Conservation (phyloP, 2,329 filamentous ascomycete species). For the Colletotrichum tropicale region DNA sequence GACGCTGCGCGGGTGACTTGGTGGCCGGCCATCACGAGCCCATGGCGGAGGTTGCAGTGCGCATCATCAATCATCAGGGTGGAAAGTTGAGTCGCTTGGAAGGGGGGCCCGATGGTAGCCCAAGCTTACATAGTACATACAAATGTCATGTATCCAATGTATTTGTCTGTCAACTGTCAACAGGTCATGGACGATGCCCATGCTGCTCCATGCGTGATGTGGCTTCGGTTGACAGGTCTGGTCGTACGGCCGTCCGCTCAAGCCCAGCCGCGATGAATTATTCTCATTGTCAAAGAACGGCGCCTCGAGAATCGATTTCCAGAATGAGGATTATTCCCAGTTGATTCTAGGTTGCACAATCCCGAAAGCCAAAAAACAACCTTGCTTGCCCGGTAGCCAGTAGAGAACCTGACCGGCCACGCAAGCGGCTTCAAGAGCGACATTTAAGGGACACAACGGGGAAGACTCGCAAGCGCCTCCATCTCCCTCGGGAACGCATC, state of each 20-base stretch:
- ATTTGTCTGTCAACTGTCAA: background rate
- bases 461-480: background rate
- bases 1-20: background rate
- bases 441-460: background rate
- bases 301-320: background rate
- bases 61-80: background rate
- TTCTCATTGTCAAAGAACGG: background rate
- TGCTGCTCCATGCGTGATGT: background rate
- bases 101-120: background rate
- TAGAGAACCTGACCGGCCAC: background rate
- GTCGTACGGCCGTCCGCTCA: background rate
- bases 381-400: background rate
- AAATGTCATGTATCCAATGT: background rate
- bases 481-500: background rate
- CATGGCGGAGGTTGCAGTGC: background rate
- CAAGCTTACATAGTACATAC: background rate
- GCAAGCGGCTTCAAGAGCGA: background rate
- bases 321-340: background rate
- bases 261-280: background rate
- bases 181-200: background rate
- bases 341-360: background rate
- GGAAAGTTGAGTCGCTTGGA: background rate
- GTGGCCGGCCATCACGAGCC: background rate
- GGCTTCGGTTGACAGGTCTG: conserved; percentile 16
- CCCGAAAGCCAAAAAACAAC: background rate